These are phyloP conservation scores for Capronia americana DNA, from an alignment of 2,329 filamentous ascomycete genomes.

Conservation along the genomic window DNA sequence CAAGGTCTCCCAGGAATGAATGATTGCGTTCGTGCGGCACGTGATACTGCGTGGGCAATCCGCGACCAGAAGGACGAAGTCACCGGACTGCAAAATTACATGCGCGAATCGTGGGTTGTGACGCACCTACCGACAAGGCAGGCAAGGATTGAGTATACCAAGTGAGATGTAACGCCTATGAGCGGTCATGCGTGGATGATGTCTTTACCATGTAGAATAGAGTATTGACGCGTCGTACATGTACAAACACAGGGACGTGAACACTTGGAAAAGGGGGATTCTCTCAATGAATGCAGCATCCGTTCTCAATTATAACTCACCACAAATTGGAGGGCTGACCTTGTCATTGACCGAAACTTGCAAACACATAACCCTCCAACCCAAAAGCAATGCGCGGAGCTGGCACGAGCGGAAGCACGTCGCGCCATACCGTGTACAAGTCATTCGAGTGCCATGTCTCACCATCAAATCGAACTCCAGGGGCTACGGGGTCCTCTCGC, in stretches of 20 bases:
- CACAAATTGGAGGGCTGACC: too few relatives aligned
- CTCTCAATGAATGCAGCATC: too few relatives aligned
- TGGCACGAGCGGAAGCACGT: too few relatives aligned
- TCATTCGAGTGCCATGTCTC: conserved; percentile 47
- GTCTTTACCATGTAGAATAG: conserved; percentile 49
- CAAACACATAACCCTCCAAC: too few relatives aligned
- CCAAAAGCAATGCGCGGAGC: too few relatives aligned
- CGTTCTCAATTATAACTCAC: too few relatives aligned
- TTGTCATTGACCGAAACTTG: too few relatives aligned
- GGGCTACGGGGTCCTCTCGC: too few relatives aligned
- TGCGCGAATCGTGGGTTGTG: conserved; percentile 30
- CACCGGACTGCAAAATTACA: conserved; percentile 35
- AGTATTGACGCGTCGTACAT: too few relatives aligned
- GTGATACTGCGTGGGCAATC: conserved; percentile 53
- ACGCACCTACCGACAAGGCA: conserved; percentile 4
- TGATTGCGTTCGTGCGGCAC: conserved; percentile 63
- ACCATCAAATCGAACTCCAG: conserved; percentile 47
- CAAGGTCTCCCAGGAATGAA: conserved; percentile 59
- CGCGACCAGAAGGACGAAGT: conserved; percentile 35
- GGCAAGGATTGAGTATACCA: conserved; percentile 5
- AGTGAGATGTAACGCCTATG: neutral
- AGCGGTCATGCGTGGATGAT: conserved; percentile 53
- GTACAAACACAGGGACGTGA: conserved; percentile 52
- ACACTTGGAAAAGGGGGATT: too few relatives aligned
- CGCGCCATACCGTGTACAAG: too few relatives aligned